Evolutionary conservation across 108 stramenopile species (phyloP).

Genomic region (Licmophora abbreviata): DNA sequence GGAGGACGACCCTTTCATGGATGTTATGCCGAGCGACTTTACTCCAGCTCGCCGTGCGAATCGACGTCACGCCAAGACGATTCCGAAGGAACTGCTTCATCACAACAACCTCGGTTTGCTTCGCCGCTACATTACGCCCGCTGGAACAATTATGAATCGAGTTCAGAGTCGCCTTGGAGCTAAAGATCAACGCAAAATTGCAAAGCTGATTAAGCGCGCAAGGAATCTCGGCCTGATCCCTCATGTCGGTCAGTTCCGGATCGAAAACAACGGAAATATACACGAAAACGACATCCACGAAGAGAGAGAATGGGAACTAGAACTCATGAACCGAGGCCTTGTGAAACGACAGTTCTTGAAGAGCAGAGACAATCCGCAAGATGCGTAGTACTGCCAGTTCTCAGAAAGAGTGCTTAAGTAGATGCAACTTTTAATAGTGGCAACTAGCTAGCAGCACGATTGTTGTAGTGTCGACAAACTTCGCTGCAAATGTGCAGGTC

Average conservation of each 20-base stretch:
- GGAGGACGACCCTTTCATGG: slow-evolving; percentile 63
- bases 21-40: slow-evolving; percentile 66
- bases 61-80: slow-evolving; percentile 52
- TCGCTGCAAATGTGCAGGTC: slow-evolving; percentile 44
- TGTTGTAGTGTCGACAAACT: too few relatives aligned
- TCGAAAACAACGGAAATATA: slow-evolving; percentile 63
- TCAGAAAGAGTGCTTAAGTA: too few relatives aligned
- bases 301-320: slow-evolving; percentile 49
- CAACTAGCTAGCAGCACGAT: too few relatives aligned
- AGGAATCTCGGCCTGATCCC: slow-evolving; percentile 70
- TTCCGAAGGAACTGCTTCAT: slow-evolving; percentile 57
- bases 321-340: slow-evolving; percentile 37
- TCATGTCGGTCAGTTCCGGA: slow-evolving; percentile 62
- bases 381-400: too few relatives aligned
- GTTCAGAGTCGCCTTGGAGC: slow-evolving; percentile 71
- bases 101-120: slow-evolving; percentile 74
- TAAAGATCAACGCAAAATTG: slow-evolving; percentile 74
- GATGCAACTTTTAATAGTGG: too few relatives aligned
- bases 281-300: slow-evolving; percentile 43
- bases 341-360: slow-evolving; percentile 8
- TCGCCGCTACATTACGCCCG: slow-evolving; percentile 63
- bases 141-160: slow-evolving; percentile 77
- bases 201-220: slow-evolving; percentile 73
- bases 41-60: slow-evolving; percentile 65
- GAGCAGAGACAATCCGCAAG: neutral